A percentile compares a stretch with the other conserved stretches of the same genome.
Evolutionary conservation across 192 early-diverging fungal species (phyloP).

Genomic region (Backusella luteola): DNA sequence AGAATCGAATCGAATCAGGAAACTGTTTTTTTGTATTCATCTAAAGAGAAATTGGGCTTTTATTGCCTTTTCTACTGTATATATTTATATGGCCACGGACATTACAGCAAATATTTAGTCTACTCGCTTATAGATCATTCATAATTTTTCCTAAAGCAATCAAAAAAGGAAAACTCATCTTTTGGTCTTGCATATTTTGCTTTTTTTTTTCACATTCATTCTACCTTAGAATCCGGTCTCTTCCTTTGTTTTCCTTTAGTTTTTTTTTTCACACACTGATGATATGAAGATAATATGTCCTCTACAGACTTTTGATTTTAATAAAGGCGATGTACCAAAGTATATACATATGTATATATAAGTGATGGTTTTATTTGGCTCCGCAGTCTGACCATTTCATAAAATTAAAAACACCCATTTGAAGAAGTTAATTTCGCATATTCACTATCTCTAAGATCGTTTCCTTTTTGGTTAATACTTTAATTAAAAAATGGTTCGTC

Average conservation of each 20-base stretch:
- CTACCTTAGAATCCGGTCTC: not conserved
- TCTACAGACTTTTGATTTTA: not conserved
- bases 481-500: no score
- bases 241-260: not conserved
- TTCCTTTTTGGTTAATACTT: no score
- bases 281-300: not conserved
- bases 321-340: not conserved
- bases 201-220: not conserved
- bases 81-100: not conserved
- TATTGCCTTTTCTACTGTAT: not conserved
- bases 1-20: not conserved
- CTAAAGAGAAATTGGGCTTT: not conserved
- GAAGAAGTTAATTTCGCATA: no score
- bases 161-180: not conserved
- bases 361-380: not conserved
- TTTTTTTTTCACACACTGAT: conserved; percentile 2
- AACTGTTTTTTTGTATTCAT: not conserved
- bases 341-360: not conserved
- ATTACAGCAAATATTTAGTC: no score
- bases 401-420: no score
- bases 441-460: no score
- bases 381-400: not conserved
- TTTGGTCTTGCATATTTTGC: not conserved
- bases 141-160: not conserved
- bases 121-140: no score